Base-by-base conservation (phyloP, 805 yeast genomes). In the Kuraishia molischiana region DNA sequence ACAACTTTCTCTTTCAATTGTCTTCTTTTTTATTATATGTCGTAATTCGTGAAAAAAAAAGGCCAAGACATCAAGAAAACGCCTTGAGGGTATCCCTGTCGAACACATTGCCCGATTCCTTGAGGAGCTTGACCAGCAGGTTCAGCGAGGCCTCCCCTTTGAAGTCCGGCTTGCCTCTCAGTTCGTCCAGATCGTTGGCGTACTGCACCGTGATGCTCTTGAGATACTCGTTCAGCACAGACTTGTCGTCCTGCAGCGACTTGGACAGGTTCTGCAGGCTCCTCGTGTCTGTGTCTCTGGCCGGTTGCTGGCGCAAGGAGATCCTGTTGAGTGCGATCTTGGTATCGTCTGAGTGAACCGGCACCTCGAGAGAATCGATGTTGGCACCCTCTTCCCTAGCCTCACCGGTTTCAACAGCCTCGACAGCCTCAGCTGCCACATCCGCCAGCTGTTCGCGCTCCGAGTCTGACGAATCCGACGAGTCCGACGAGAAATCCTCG, bases 101-200 rank as follows among this genome's bases (percentile, higher is more conserved):
- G 54, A 76, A 77, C 59, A 77, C 64, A 44, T 74, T 70, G 13
- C 72, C 64, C 11, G 80, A 78, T 29, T 72, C 70, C 49, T 76
- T 79, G 38, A 77, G 61, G 5, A 75, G 62, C 45, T 72, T 71
- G 3, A 81, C 83, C 46, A 77, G 55, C 37, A 73, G 47, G 10
- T 69, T 69, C 40, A 80, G 61, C 20, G 84, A 77, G 46, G 69
- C 72, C 22, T 64, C 67, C 8, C 58, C 59, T 9, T 67, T 67
- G 48, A 81, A 81, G 52, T 80, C 86, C 8, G 78, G 79, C 26
- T 77, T 74, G 38, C 66, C 64, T 51, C 87, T 72, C 43, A 79
- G 58, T 38, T 63, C 62, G 47, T 75, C 78, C 29, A 79, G 61
- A 42, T 79, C 85, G 39, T 75, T 76, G 34, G 78, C 75, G 47